phyloP scores from a whole-genome alignment of 495 filamentous ascomycete genomes.

The Copromyces sp. region DNA sequence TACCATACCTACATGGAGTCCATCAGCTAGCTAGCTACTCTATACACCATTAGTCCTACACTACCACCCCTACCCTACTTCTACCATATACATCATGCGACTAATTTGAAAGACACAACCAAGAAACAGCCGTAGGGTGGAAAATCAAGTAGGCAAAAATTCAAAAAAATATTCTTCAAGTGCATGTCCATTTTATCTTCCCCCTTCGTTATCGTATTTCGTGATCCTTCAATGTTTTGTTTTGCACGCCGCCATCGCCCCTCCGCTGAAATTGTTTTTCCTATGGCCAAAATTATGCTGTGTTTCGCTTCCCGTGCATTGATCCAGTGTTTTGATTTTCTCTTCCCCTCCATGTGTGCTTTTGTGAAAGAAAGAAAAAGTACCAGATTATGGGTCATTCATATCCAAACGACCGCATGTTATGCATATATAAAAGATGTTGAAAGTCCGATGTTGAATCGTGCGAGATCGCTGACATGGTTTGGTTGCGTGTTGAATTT shows the following conservation, averaged over 20 bases:
- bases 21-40: neutral
- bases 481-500: neutral
- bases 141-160: neutral
- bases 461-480: neutral
- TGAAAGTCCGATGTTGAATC: neutral
- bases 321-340: neutral
- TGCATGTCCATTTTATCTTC: neutral
- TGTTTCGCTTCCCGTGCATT: neutral
- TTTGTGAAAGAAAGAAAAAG: neutral
- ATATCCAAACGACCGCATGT: neutral
- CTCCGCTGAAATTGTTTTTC: neutral
- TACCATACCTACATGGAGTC: neutral
- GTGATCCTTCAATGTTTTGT: neutral
- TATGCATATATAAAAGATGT: neutral
- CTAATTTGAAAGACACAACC: neutral
- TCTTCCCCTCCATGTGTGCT: neutral
- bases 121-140: neutral
- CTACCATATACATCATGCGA: neutral
- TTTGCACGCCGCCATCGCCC: neutral
- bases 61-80: neutral
- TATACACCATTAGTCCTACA: neutral
- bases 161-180: neutral
- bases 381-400: neutral
- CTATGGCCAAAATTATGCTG: neutral
- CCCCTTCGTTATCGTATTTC: neutral